Evolutionary conservation across 805 yeast genomes (phyloP).

Genomic region (Metschnikowia reukaufii): DNA sequence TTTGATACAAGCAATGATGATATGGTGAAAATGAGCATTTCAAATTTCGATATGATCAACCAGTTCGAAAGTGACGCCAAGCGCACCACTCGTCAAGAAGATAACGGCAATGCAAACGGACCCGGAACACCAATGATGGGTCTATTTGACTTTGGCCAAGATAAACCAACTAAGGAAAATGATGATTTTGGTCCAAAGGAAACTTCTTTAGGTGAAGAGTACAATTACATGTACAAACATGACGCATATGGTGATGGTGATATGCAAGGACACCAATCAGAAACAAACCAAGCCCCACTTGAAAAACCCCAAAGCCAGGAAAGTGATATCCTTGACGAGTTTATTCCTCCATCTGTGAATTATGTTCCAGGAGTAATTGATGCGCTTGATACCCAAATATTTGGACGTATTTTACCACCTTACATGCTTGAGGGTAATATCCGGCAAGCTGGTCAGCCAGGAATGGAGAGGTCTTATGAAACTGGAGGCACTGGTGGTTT

Average conservation of each 20-base stretch:
- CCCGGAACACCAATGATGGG: not conserved
- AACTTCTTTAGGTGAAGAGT: not conserved
- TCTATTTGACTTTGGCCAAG: constrained; percentile 3
- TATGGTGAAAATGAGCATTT: constrained; percentile 25
- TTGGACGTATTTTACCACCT: constrained; percentile 82
- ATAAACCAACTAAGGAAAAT: not conserved
- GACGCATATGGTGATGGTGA: not conserved
- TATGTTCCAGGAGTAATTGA: constrained; percentile 85
- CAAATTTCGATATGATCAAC: constrained; percentile 33
- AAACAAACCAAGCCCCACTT: not conserved
- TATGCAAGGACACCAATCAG: not conserved
- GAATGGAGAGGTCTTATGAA: not conserved
- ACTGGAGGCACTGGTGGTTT: not conserved
- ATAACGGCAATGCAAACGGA: not conserved
- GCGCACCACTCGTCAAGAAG: not conserved
- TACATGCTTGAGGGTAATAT: constrained; percentile 58
- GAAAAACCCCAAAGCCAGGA: not conserved
- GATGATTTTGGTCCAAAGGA: not conserved
- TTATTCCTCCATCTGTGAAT: constrained; percentile 21
- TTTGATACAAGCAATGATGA: constrained; percentile 18
- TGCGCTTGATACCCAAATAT: constrained; percentile 77
- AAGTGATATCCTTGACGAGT: not conserved
- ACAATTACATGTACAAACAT: not conserved
- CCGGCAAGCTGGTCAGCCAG: constrained; percentile 9
- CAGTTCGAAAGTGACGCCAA: constrained; percentile 15